Base-by-base conservation (phyloP, 176 grass and related monocot species). In the Carex scoparia region DNA sequence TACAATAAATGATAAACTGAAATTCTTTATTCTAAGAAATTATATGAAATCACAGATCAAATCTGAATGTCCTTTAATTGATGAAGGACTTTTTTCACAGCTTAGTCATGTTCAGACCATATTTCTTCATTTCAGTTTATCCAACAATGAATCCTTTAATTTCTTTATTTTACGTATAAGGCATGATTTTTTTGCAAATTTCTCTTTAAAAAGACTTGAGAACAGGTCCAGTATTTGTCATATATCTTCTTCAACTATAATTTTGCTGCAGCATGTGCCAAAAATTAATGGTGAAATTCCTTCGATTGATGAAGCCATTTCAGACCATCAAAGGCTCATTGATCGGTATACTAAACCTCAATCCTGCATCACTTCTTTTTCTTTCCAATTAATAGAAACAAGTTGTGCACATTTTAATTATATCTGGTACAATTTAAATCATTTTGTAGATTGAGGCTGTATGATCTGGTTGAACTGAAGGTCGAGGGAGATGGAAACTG, bases 241-340 rank as follows among this genome's bases (percentile, higher is more conserved):
- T 54, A 27, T 82, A 46, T 80, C 18, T 63, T 38, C 31, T 69
- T 83, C 10, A 83, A 55, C 64, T 55, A 68, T 56, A 33, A 49
- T 68, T 83, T 66, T 88, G 14, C 16, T 88, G 80, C 75, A 90
- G 91, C 91, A 90, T 90, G 84, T 93, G 79, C 88, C 91, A 27
- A 93, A 79, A 74, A 90, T 93, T 61, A 93, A 90, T 86, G 88
- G 91, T 35, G 91, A 93, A 84, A 93, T 90, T 88, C 91, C 91
- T 76, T 93, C 91, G 68, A 70, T 88, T 69, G 88, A 90, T 71
- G 88, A 93, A 81, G 86, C 91, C n/a, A 87, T 86, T 79, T 85
- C 85, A 61, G 91, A 92, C 79, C 91, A 92, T 81, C 88, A 92
- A 84, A 86, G 91, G 72, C 66, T 93, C 69, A 88, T 56, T 79